Evolutionary conservation across 2,329 filamentous ascomycete genomes (phyloP).

Genomic region (Diaporthe destruens): DNA sequence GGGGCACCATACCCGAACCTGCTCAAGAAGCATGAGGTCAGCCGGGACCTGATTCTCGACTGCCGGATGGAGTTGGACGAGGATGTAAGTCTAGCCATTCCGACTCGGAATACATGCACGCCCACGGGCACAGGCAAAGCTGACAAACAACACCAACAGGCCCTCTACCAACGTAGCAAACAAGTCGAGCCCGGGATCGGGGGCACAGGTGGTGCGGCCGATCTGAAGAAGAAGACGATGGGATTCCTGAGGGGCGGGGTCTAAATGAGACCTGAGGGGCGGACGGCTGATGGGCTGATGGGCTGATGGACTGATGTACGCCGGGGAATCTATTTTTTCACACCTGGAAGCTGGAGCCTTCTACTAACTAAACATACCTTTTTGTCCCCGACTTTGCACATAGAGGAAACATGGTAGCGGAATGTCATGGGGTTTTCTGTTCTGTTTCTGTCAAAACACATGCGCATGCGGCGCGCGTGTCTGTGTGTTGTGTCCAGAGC

Average conservation of each 20-base stretch:
- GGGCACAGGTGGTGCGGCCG: conserved; percentile 35
- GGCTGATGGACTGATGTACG: conserved; percentile 4
- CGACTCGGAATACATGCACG: background rate
- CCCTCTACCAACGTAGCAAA: conserved; percentile 42
- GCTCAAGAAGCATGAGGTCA: conserved; percentile 72
- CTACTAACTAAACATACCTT: conserved; percentile 14
- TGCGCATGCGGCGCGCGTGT: background rate
- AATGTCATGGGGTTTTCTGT: conserved; percentile 20
- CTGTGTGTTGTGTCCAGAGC: background rate
- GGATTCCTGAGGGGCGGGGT: conserved; percentile 37
- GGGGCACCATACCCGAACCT: conserved; percentile 83
- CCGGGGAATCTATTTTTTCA: conserved; percentile 7
- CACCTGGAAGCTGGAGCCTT: conserved; percentile 12
- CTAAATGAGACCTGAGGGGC: background rate
- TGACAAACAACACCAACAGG: conserved; percentile 25
- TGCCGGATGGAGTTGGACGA: conserved; percentile 86
- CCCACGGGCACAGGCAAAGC: background rate
- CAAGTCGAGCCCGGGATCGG: conserved; percentile 39
- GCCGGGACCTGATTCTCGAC: conserved; percentile 82
- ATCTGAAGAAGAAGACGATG: conserved; percentile 41
- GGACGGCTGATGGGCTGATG: conserved; percentile 12
- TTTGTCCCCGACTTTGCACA: conserved; percentile 16
- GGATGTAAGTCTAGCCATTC: conserved; percentile 73
- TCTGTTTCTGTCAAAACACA: conserved; percentile 3
- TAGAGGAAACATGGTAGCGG: conserved; percentile 30